Percentiles rank a stretch among this genome's conserved stretches.
phyloP scores from a whole-genome alignment of 2,329 filamentous ascomycete species.

The Pestalotiopsis fici region DNA sequence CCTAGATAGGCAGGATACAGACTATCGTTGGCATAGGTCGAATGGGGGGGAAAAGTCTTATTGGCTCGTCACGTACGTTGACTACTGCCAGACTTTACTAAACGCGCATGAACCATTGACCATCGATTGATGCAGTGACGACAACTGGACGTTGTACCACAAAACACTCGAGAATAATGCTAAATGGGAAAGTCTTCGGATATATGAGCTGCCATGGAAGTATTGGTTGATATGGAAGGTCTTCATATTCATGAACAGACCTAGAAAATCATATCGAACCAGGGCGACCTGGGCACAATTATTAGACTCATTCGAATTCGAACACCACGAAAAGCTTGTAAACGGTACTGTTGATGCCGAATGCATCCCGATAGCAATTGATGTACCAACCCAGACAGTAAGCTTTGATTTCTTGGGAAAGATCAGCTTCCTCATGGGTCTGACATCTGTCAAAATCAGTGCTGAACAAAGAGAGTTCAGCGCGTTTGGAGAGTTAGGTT shows the following conservation, averaged over 20 bases:
- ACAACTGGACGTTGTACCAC: neutral
- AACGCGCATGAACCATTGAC: no score
- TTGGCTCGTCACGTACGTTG: neutral
- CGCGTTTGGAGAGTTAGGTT: neutral
- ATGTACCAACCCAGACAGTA: neutral
- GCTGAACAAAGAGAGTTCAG: neutral
- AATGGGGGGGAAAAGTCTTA: neutral
- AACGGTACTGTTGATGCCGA: neutral
- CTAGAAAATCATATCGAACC: neutral
- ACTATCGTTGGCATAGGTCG: neutral
- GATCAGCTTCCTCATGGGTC: neutral
- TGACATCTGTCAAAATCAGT: neutral
- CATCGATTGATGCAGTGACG: neutral
- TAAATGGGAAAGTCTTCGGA: neutral
- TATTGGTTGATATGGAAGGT: neutral
- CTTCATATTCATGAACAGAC: neutral
- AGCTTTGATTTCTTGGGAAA: neutral
- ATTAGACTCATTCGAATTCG: neutral
- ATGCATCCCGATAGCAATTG: neutral
- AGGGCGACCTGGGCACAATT: neutral
- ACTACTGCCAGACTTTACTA: neutral
- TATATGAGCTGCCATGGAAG: neutral
- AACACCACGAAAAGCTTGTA: neutral
- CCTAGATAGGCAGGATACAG: neutral
- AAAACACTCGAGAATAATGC: no score